Percentiles rank a stretch among this genome's conserved stretches.
Evolutionary conservation across 805 yeast genomes (phyloP).

Genomic region (Kazachstania taianensis): DNA sequence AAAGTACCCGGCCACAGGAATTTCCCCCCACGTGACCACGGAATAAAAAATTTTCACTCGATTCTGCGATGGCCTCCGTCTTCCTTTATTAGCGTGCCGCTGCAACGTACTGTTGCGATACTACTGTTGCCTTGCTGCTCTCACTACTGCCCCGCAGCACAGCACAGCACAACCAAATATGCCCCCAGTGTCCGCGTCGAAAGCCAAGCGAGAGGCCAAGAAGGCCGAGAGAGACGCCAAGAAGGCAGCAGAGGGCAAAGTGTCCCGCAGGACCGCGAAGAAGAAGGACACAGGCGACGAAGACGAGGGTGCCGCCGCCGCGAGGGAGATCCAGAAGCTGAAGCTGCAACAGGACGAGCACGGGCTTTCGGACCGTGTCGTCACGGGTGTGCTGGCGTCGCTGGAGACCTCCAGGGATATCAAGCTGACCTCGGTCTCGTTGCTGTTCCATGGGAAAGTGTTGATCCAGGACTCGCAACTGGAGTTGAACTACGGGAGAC

Average conservation of each 20-base stretch:
- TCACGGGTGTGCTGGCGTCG: constrained; percentile 92
- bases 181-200: constrained; percentile 70
- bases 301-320: constrained; percentile 50
- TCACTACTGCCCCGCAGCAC: neutral
- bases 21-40: neutral
- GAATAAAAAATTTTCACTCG: neutral
- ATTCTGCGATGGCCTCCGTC: neutral
- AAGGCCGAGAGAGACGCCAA: constrained; percentile 98
- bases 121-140: too few relatives aligned
- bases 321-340: constrained; percentile 70
- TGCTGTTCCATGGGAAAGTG: constrained; percentile 95
- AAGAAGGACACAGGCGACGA: constrained; percentile 27
- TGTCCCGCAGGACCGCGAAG: constrained; percentile 34
- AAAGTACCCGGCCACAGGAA: neutral
- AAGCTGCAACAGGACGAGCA: constrained; percentile 89
- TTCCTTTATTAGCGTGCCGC: too few relatives aligned
- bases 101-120: too few relatives aligned
- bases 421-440: constrained; percentile 79
- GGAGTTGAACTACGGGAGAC: constrained; percentile 94
- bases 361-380: constrained; percentile 93
- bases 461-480: constrained; percentile 82
- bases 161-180: constrained; percentile 9
- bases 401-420: constrained; percentile 87
- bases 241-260: constrained; percentile 74
- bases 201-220: constrained; percentile 92